phyloP scores from a whole-genome alignment of 495 filamentous ascomycete species.

The Penicillium cataractarum region DNA sequence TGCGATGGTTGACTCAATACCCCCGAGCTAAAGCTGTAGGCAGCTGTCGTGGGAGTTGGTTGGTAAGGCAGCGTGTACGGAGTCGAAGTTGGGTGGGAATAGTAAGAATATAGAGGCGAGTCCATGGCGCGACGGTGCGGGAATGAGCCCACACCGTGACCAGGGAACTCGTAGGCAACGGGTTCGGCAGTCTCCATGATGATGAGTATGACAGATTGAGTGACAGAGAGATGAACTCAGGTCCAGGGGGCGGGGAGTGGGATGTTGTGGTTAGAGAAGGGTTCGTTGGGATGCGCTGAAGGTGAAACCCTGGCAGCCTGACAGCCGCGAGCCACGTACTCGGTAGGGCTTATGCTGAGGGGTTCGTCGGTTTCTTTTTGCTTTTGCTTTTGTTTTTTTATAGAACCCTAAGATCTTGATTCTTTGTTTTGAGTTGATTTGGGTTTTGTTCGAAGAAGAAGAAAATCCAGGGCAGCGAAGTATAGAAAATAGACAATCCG shows the following conservation, averaged over 20 bases:
- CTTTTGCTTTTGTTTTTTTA: neutral
- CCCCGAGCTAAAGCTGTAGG: slow-evolving; percentile 37
- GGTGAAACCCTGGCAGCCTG: slow-evolving; percentile 3
- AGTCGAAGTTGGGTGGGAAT: slow-evolving; percentile 36
- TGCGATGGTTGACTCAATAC: slow-evolving; percentile 37
- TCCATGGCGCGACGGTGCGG: slow-evolving; percentile 44
- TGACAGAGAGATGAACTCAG: neutral
- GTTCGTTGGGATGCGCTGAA: neutral
- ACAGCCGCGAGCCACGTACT: slow-evolving; percentile 5
- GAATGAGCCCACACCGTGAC: slow-evolving; percentile 43
- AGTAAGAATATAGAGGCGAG: slow-evolving; percentile 44
- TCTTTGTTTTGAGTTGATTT: slow-evolving; percentile 1
- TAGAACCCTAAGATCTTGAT: neutral
- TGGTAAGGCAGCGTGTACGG: slow-evolving; percentile 45
- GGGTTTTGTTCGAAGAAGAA: neutral
- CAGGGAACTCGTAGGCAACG: slow-evolving; percentile 47
- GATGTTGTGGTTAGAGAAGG: neutral
- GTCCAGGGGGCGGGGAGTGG: no score
- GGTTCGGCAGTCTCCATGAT: slow-evolving; percentile 50
- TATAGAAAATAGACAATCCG: neutral
- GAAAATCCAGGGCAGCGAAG: neutral
- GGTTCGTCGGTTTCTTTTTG: neutral
- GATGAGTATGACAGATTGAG: neutral
- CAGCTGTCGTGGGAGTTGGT: slow-evolving; percentile 35
- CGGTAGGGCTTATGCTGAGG: neutral